A percentile compares a stretch with the other conserved stretches of the same genome.
phyloP scores from a whole-genome alignment of 305 asterid species.

The Solanum hybrid region DNA sequence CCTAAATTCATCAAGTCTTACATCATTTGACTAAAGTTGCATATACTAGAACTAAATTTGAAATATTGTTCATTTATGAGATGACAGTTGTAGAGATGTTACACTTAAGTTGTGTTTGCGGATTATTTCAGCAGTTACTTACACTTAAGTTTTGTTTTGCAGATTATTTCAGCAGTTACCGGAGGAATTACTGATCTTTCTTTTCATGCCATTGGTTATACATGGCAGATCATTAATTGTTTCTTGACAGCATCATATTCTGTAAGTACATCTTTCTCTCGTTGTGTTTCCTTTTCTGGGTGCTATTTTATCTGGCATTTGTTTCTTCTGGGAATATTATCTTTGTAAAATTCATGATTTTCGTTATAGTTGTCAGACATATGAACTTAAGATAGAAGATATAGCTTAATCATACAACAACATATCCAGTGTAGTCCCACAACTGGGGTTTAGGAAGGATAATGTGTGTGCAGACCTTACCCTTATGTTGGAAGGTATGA shows the following conservation, averaged over 20 bases:
- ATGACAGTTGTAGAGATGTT: not conserved
- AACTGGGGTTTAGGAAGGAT: not conserved
- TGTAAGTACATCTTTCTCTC: constrained; percentile 30
- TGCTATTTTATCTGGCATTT: not conserved
- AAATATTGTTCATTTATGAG: not conserved
- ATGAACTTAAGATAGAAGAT: not conserved
- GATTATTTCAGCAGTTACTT: constrained; percentile 74
- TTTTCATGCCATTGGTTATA: constrained; percentile 69
- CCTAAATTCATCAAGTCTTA: not conserved
- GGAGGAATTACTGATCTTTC: constrained; percentile 91
- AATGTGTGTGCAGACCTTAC: not conserved
- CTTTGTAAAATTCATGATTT: not conserved
- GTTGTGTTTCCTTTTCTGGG: not conserved
- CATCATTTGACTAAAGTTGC: constrained; percentile 1
- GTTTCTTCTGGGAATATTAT: not conserved
- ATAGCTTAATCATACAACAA: not conserved
- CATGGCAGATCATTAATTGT: constrained; percentile 87
- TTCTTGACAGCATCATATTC: constrained; percentile 89
- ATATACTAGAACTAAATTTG: not conserved
- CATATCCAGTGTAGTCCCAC: not conserved
- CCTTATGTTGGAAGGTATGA: not conserved
- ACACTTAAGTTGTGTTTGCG: constrained; percentile 18
- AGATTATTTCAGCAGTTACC: constrained; percentile 88
- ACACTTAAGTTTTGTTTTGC: constrained; percentile 18
- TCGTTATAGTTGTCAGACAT: not conserved